Percentiles rank a stretch among this genome's conserved stretches.
These are phyloP conservation scores for Phytopythium chamaehyphon DNA, from an alignment of 352 stramenopile species.

Conservation along the genomic window DNA sequence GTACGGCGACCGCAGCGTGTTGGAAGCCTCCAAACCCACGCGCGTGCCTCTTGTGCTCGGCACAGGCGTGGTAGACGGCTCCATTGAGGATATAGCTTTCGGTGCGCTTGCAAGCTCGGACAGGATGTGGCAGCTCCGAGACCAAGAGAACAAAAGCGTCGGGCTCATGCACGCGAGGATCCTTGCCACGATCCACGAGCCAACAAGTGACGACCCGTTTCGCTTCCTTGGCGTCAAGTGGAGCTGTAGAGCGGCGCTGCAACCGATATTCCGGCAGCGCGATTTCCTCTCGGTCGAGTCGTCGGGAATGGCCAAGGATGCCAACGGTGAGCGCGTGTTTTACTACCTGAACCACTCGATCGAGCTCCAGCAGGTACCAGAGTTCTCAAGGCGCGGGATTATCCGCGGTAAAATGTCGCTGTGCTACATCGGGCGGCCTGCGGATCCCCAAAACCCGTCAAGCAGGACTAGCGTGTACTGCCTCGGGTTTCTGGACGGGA, in stretches of 20 bases:
- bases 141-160: slow-evolving; percentile 19
- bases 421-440: slow-evolving; percentile 30
- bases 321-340: slow-evolving; percentile 22
- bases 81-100: slow-evolving; percentile 28
- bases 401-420: slow-evolving; percentile 19
- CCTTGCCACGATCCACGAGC: slow-evolving; percentile 17
- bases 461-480: slow-evolving; percentile 23
- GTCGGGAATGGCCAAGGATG: slow-evolving; percentile 36
- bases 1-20: slow-evolving; percentile 15
- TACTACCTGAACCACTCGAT: slow-evolving; percentile 39
- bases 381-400: slow-evolving; percentile 14
- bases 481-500: slow-evolving; percentile 30
- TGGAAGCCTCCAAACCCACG: slow-evolving; percentile 18
- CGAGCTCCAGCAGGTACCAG: slow-evolving; percentile 24
- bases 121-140: slow-evolving; percentile 21
- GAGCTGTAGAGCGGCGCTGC: slow-evolving; percentile 13
- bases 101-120: slow-evolving; percentile 28
- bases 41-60: slow-evolving; percentile 26
- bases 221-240: slow-evolving; percentile 48
- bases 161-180: slow-evolving; percentile 23
- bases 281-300: slow-evolving; percentile 49
- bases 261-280: slow-evolving; percentile 33
- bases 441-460: slow-evolving; percentile 6
- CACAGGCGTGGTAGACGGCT: slow-evolving; percentile 21
- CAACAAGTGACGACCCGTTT: slow-evolving; percentile 27